phyloP scores from a whole-genome alignment of 768 basidiomycete species.

The Psilocybe azurescens region DNA sequence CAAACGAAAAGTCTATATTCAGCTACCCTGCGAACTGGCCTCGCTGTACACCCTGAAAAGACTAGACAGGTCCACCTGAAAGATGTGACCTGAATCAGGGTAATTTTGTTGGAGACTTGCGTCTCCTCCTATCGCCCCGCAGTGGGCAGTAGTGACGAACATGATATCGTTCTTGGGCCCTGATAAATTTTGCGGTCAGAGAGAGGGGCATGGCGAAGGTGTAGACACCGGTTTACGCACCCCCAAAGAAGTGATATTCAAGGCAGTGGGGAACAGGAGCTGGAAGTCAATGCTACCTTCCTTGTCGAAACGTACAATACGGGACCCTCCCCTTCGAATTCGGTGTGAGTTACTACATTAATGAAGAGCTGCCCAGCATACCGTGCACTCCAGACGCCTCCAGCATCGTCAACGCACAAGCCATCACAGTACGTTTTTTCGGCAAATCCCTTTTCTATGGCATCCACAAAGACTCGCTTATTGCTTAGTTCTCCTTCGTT shows the following conservation, averaged over 20 bases:
- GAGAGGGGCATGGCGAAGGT: slow-evolving; percentile 7
- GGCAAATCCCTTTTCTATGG: slow-evolving; percentile 54
- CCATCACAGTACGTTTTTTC: slow-evolving; percentile 54
- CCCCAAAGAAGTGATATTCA: no score
- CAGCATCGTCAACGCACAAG: no score
- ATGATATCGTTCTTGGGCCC: slow-evolving; percentile 66
- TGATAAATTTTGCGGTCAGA: slow-evolving; percentile 26
- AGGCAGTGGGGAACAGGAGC: no score
- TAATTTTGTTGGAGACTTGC: slow-evolving; percentile 48
- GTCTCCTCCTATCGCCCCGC: slow-evolving; percentile 62
- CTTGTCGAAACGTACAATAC: no score
- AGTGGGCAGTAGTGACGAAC: slow-evolving; percentile 68
- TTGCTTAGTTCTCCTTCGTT: slow-evolving; percentile 60
- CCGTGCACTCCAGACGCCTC: no score
- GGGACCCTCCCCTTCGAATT: no score
- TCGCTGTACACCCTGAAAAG: slow-evolving; percentile 41
- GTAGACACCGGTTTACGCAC: no score
- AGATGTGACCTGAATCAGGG: slow-evolving; percentile 62
- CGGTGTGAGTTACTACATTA: no score
- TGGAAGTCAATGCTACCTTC: no score
- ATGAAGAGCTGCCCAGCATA: no score
- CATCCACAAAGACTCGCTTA: slow-evolving; percentile 62
- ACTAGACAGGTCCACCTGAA: slow-evolving; percentile 54
- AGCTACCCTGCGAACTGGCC: slow-evolving; percentile 38
- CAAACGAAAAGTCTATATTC: not conserved